Evolutionary conservation across 805 yeast genomes (phyloP).

Genomic region (Myxozyma vanderwaltii): DNA sequence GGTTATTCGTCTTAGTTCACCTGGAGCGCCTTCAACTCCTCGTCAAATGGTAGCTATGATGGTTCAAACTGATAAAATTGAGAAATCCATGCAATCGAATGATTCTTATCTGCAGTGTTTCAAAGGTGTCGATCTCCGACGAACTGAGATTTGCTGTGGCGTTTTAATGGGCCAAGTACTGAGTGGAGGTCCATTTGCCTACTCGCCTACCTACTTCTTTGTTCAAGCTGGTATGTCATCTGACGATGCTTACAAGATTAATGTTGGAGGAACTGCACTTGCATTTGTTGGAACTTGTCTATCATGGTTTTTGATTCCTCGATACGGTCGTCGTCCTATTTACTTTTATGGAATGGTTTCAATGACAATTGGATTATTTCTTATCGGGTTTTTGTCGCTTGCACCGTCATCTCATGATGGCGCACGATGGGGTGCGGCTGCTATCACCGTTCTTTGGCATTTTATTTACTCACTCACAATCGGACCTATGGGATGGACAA

Average conservation of each 20-base stretch:
- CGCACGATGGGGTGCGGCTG: conserved; percentile 41
- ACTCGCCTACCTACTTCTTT: conserved; percentile 52
- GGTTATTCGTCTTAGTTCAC: conserved; percentile 1
- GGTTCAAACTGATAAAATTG: conserved; percentile 9
- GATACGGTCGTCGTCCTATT: conserved; percentile 20
- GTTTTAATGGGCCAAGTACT: conserved; percentile 36
- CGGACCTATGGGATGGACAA: conserved; percentile 50
- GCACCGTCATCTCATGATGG: conserved; percentile 26
- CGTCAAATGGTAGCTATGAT: conserved; percentile 17
- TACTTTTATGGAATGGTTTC: conserved; percentile 27
- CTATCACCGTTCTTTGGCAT: conserved; percentile 51
- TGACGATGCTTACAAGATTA: conserved; percentile 6
- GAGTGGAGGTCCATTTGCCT: conserved; percentile 21
- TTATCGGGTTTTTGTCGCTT: conserved; percentile 29
- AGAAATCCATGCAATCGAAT: neutral
- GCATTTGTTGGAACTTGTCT: conserved; percentile 2
- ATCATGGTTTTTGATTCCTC: conserved; percentile 9
- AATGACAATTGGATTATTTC: conserved; percentile 15
- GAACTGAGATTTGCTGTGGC: conserved; percentile 41
- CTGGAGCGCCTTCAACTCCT: neutral
- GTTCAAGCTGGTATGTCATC: conserved; percentile 41
- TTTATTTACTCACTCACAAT: conserved; percentile 49
- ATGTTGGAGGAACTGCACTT: conserved; percentile 1
- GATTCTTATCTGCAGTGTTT: conserved; percentile 14
- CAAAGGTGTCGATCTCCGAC: conserved; percentile 24